These are phyloP conservation scores for Grosmannia huntii DNA, from an alignment of 2,329 filamentous ascomycete species.

Conservation along the genomic window DNA sequence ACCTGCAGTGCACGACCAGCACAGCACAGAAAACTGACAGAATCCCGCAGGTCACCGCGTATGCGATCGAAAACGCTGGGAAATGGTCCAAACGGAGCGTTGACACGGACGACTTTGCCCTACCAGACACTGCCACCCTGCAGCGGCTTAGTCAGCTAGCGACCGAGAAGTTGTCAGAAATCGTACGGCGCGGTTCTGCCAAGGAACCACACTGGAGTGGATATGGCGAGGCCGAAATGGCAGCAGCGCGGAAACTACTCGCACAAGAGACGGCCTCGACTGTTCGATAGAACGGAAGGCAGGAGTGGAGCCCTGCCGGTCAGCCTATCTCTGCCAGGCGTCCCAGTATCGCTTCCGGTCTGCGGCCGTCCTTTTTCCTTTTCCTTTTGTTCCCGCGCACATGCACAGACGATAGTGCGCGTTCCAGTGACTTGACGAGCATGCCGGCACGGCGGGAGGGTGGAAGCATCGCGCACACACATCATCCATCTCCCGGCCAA, in stretches of 20 bases:
- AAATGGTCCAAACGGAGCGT: conserved; percentile 28
- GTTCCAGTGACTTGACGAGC: conserved; percentile 16
- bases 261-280: conserved; percentile 34
- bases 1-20: background rate
- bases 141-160: conserved; percentile 59
- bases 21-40: background rate
- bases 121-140: conserved; percentile 46
- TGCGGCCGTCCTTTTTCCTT: background rate
- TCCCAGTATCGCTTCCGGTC: background rate
- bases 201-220: conserved; percentile 58
- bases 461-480: background rate
- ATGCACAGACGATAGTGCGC: background rate
- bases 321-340: background rate
- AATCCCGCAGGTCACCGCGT: conserved; percentile 31
- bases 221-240: conserved; percentile 58
- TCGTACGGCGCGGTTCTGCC: conserved; percentile 50
- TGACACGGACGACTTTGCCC: conserved; percentile 35
- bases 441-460: conserved; percentile 13
- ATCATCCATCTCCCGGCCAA: background rate
- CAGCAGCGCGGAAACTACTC: conserved; percentile 56
- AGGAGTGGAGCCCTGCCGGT: background rate
- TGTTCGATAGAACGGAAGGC: conserved; percentile 24
- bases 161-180: conserved; percentile 63
- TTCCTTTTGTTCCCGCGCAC: background rate
- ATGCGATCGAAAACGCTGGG: conserved; percentile 30